Evolutionary conservation across 2,329 filamentous ascomycete genomes (phyloP).

Genomic region (Diplodia scrobiculata): DNA sequence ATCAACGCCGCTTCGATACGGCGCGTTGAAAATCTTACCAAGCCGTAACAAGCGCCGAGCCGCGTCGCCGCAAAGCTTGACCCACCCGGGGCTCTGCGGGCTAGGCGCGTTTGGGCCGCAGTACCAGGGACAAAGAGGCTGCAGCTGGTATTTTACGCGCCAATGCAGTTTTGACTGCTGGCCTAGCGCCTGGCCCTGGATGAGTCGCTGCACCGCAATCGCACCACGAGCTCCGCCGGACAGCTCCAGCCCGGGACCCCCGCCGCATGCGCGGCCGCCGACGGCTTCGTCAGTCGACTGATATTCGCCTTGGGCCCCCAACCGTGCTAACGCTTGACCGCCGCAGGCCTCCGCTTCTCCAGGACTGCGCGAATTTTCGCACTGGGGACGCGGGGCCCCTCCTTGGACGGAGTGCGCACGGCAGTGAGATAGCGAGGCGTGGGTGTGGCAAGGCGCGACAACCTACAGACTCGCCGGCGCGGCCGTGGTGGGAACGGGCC

Average conservation of each 20-base stretch:
- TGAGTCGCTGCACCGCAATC: background rate
- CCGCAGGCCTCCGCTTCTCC: background rate
- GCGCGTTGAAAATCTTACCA: constrained; percentile 1
- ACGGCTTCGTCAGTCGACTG: background rate
- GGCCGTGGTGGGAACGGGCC: background rate
- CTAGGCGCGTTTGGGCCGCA: background rate
- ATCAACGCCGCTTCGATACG: background rate
- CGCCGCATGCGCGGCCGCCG: constrained; percentile 2
- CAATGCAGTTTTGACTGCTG: background rate
- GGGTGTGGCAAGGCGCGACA: background rate
- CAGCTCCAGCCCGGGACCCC: background rate
- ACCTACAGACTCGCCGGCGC: background rate
- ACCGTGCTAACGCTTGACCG: constrained; percentile 14
- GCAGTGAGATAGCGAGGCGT: constrained; percentile 1
- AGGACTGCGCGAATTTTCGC: constrained; percentile 1
- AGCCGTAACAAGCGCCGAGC: constrained; percentile 8
- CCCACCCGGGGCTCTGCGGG: constrained; percentile 16
- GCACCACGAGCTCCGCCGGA: background rate
- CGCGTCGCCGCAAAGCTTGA: constrained; percentile 25
- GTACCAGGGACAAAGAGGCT: background rate
- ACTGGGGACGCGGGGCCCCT: constrained; percentile 16
- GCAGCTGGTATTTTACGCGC: background rate
- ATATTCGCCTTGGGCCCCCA: background rate
- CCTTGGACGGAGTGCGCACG: background rate
- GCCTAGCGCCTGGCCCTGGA: background rate